phyloP scores from a whole-genome alignment of 2,329 filamentous ascomycete species.

The Colletotrichum brevisporum region DNA sequence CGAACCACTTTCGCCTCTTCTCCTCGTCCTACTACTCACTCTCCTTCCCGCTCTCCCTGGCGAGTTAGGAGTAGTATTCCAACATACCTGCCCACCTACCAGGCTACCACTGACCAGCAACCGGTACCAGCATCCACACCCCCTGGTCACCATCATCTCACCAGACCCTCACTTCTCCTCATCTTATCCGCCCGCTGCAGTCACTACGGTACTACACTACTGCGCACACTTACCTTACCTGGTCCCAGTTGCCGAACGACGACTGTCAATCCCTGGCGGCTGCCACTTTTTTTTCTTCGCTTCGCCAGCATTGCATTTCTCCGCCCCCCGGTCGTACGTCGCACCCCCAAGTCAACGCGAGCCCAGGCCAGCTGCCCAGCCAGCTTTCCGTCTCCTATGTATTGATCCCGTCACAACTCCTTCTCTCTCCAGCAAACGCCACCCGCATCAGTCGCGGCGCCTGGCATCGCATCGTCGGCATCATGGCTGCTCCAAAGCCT shows the following conservation, averaged over 20 bases:
- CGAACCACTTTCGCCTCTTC: no score
- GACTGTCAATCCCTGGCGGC: constrained; percentile 37
- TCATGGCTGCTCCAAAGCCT: constrained; percentile 66
- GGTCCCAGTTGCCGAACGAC: constrained; percentile 35
- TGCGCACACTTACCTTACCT: constrained; percentile 30
- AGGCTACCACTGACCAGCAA: no score
- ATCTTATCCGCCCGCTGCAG: constrained; percentile 28
- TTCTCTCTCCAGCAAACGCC: constrained; percentile 39
- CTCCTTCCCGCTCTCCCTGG: no score
- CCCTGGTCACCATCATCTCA: constrained; percentile 38
- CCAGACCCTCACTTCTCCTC: constrained; percentile 33
- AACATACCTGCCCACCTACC: no score
- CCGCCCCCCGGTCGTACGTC: constrained; percentile 21
- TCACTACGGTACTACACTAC: constrained; percentile 10
- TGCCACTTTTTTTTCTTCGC: constrained; percentile 28
- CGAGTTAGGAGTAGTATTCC: no score
- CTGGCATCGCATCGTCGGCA: constrained; percentile 41
- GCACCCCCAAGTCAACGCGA: constrained; percentile 35
- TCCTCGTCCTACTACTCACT: no score
- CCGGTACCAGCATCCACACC: no score
- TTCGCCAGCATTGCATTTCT: constrained; percentile 26
- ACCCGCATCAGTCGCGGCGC: constrained; percentile 40
- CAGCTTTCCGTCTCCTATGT: constrained; percentile 39
- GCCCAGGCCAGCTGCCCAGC: constrained; percentile 38
- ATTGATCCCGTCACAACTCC: constrained; percentile 40